Base-by-base conservation (phyloP, 2,329 filamentous ascomycete species). In the Graphiopsis chlorocephala region DNA sequence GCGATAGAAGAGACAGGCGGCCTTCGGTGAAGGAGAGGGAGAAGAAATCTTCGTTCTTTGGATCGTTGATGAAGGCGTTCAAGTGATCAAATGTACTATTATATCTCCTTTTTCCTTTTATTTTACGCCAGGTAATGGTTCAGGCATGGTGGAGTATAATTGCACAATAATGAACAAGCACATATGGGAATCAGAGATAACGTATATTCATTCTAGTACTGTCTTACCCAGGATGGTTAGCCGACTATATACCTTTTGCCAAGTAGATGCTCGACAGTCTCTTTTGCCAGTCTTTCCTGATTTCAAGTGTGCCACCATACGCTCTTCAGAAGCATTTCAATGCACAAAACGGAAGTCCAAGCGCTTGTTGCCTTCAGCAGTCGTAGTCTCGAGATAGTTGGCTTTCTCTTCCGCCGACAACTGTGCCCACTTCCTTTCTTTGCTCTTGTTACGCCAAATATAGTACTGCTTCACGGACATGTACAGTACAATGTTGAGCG, bases 331-430 rank as follows among this genome's bases (percentile, higher is more conserved):
- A 12, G 4, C n/a, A 12, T 17, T 8, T 50, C 47, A 50, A 17
- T 50, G 47, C 47, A 50, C 47, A 15, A 50, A 50, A 7, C 47
- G 23, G 52, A 77, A 78, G 56, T 78, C 76, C 62, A 78, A 56
- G n/a, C 76, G 70, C 66, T 74, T 76, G 57, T 78, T 78, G 0
- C 76, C 76, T 28, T 77, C 63, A 65, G 77, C 76, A 6, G 48
- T 69, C 15, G 70, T 71, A 2, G 69, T 71, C 14, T 73, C 67
- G 33, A 84, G 75, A 70, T 87, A 87, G 23, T 78, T 68, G 1
- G 73, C 73, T 70, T 79, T 78, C 69, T 85, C 79, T n/a, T 81
- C 79, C 45, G 78, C 75, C 12, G 72, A 80, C 78, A 86, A 79
- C 14, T 73, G 72, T 6, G 77, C 73, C 83, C 84, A 86, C 20